phyloP scores from a whole-genome alignment of 2,329 filamentous ascomycete genomes.

The Fusarium sp. region DNA sequence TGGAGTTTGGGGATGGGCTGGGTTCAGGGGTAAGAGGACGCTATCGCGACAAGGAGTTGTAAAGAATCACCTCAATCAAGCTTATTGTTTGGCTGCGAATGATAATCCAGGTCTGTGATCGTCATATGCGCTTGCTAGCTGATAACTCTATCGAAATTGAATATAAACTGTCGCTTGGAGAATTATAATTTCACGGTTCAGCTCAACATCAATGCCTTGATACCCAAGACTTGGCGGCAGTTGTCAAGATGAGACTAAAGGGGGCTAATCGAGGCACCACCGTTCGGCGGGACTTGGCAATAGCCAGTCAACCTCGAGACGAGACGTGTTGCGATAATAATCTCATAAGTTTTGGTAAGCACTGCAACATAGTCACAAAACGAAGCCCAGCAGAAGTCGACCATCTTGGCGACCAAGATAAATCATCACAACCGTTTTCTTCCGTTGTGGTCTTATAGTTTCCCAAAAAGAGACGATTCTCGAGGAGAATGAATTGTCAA shows the following conservation, averaged over 20 bases:
- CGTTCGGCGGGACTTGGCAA: slow-evolving; percentile 24
- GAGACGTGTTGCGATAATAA: slow-evolving; percentile 7
- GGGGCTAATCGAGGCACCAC: slow-evolving; percentile 23
- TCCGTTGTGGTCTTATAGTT: slow-evolving; percentile 13
- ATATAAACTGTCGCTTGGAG: slow-evolving; percentile 4
- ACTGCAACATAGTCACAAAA: slow-evolving; percentile 15
- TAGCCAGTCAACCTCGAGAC: slow-evolving; percentile 1
- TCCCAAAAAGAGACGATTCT: slow-evolving; percentile 10
- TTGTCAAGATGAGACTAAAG: slow-evolving; percentile 14
- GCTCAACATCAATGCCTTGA: slow-evolving; percentile 8
- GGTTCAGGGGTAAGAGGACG: slow-evolving; percentile 20
- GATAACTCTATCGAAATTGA: slow-evolving; percentile 16
- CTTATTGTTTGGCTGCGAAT: not conserved
- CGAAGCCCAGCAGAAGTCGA: not conserved
- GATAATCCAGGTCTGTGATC: slow-evolving; percentile 15
- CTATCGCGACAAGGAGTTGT: slow-evolving; percentile 14
- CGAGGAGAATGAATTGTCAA: not conserved
- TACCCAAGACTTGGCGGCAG: slow-evolving; percentile 4
- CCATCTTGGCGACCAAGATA: slow-evolving; percentile 13
- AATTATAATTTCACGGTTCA: slow-evolving; percentile 1
- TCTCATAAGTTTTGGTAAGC: slow-evolving; percentile 31
- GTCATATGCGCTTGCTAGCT: slow-evolving; percentile 1
- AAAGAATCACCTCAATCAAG: not conserved
- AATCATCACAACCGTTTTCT: not conserved
- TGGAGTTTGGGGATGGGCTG: slow-evolving; percentile 28